Evolutionary conservation across 78 protist genomes (phyloP).

Genomic region (Speleostelium caveatum): DNA sequence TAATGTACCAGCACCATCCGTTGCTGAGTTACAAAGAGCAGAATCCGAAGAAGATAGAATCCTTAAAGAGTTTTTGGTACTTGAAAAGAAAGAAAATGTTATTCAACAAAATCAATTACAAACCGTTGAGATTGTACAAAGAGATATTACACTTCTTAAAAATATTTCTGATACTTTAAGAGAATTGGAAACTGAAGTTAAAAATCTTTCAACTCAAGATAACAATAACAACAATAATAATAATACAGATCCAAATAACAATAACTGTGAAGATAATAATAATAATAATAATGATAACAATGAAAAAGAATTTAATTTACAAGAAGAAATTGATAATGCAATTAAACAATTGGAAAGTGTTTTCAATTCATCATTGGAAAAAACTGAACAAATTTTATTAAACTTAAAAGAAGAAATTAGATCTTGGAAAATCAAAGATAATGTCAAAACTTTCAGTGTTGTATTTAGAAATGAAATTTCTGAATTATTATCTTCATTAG

Average conservation of each 20-base stretch:
- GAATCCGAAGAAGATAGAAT: slow-evolving; percentile 32
- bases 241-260: not conserved
- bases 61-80: slow-evolving; percentile 17
- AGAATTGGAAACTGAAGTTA: slow-evolving; percentile 67
- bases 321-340: slow-evolving; percentile 36
- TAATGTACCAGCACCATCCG: no score
- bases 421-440: slow-evolving; percentile 69
- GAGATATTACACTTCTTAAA: slow-evolving; percentile 25
- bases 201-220: not conserved
- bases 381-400: slow-evolving; percentile 48
- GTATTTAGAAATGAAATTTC: slow-evolving; percentile 31
- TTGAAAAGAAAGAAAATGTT: not conserved
- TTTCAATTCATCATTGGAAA: slow-evolving; percentile 44
- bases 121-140: not conserved
- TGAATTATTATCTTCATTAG: slow-evolving; percentile 27
- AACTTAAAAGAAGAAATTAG: slow-evolving; percentile 44
- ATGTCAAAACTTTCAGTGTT: slow-evolving; percentile 28
- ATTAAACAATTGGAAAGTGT: slow-evolving; percentile 50
- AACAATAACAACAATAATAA: slow-evolving; percentile 3
- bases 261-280: not conserved
- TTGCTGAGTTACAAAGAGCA: no score
- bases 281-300: slow-evolving; percentile 13
- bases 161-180: slow-evolving; percentile 50
- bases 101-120: not conserved
- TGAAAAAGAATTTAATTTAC: not conserved